phyloP scores from a whole-genome alignment of 345 rosid genomes.

The Raphanus raphanistrum region DNA sequence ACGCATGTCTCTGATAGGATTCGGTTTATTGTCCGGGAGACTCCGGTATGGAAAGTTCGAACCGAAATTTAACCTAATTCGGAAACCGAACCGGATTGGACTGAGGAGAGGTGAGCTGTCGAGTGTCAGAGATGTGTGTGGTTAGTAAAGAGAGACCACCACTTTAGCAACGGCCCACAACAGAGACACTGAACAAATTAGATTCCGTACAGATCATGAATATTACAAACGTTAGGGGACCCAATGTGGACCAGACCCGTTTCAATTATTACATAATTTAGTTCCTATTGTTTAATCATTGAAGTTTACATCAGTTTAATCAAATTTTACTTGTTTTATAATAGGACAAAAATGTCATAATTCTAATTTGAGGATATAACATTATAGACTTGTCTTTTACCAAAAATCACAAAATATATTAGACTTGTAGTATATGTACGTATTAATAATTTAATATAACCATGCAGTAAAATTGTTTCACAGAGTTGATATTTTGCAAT shows the following conservation, averaged over 20 bases:
- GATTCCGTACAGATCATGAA: constrained; percentile 32
- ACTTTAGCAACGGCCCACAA: constrained; percentile 21
- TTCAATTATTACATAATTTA: background rate
- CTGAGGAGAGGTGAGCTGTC: constrained; percentile 19
- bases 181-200: constrained; percentile 14
- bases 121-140: constrained; percentile 5
- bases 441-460: background rate
- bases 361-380: background rate
- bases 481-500: background rate
- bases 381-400: background rate
- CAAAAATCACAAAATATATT: too few species aligned
- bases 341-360: background rate
- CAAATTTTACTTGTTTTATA: background rate
- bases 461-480: background rate
- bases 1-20: constrained; percentile 29
- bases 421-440: background rate
- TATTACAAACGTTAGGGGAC: constrained; percentile 4
- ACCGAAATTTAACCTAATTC: background rate
- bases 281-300: background rate
- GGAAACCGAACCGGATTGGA: constrained; percentile 9
- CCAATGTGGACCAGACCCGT: background rate
- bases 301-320: background rate
- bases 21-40: constrained; percentile 21
- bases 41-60: background rate
- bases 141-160: background rate